Percentiles rank a stretch among this genome's conserved stretches.
Evolutionary conservation across 495 filamentous ascomycete genomes (phyloP).

Genomic region (Thermochaetoides thermophila): DNA sequence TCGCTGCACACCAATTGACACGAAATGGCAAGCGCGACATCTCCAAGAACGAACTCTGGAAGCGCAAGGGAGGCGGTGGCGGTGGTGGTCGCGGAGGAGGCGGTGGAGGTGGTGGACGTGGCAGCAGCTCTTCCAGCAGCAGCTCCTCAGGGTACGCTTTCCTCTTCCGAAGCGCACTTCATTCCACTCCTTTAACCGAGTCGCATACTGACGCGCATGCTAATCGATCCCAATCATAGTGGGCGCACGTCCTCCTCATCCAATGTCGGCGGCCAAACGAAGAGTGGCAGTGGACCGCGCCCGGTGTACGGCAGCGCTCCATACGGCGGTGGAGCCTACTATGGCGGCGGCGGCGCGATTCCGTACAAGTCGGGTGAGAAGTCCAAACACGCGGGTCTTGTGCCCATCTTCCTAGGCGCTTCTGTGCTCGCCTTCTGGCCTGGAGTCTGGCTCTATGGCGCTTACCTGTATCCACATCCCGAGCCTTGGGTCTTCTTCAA

Average conservation of each 20-base stretch:
- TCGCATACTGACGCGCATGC: not conserved
- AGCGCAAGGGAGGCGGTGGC: constrained; percentile 41
- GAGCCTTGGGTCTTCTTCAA: constrained; percentile 52
- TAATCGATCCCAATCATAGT: not conserved
- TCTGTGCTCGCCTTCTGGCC: constrained; percentile 40
- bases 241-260: constrained; percentile 22
- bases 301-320: constrained; percentile 49
- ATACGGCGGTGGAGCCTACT: constrained; percentile 59
- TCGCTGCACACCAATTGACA: constrained; percentile 12
- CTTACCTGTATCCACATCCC: constrained; percentile 54
- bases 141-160: not conserved
- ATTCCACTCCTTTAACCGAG: not conserved
- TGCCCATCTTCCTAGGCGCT: constrained; percentile 41
- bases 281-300: constrained; percentile 44
- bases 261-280: constrained; percentile 50
- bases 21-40: constrained; percentile 12
- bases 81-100: constrained; percentile 32
- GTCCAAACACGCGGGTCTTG: constrained; percentile 41
- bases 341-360: constrained; percentile 56
- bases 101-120: constrained; percentile 16
- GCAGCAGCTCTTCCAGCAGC: constrained; percentile 7
- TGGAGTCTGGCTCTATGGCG: constrained; percentile 45
- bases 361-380: constrained; percentile 51
- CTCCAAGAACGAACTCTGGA: constrained; percentile 24
- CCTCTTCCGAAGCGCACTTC: not conserved